Percentiles rank a stretch among this genome's conserved stretches.
These are phyloP conservation scores for Fraxinus paxiana DNA, from an alignment of 305 asterid genomes.

Conservation along the genomic window DNA sequence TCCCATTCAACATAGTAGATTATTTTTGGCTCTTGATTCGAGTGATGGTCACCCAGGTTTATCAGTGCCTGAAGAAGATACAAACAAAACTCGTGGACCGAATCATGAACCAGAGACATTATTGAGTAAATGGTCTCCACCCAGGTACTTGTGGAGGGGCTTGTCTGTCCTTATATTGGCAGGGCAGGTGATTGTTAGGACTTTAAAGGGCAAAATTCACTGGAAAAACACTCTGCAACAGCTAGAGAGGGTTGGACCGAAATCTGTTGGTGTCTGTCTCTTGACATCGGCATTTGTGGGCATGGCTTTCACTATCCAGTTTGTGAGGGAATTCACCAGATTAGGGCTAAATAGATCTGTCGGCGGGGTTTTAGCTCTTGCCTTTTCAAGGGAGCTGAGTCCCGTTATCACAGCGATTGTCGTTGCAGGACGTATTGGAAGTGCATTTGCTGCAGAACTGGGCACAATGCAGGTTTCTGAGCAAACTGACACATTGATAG, in stretches of 20 bases:
- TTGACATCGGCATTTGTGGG: constrained; percentile 89
- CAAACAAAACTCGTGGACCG: constrained; percentile 23
- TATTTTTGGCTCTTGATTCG: constrained; percentile 37
- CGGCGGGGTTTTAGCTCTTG: constrained; percentile 88
- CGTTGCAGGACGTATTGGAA: constrained; percentile 90
- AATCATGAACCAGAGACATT: constrained; percentile 36
- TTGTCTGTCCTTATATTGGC: constrained; percentile 59
- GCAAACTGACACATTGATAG: constrained; percentile 87
- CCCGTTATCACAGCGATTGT: constrained; percentile 89
- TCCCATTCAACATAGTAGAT: constrained; percentile 33
- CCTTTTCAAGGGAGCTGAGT: constrained; percentile 81
- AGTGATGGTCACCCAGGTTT: constrained; percentile 48
- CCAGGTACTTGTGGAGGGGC: constrained; percentile 89
- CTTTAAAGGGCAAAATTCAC: constrained; percentile 63
- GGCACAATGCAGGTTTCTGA: constrained; percentile 99
- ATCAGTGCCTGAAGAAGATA: constrained; percentile 42
- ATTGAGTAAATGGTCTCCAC: constrained; percentile 75
- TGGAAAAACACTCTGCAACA: constrained; percentile 85
- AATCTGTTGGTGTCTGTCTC: constrained; percentile 86
- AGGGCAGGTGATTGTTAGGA: constrained; percentile 66
- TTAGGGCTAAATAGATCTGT: constrained; percentile 79
- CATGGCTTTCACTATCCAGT: constrained; percentile 96
- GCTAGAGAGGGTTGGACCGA: constrained; percentile 82
- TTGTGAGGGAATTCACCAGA: constrained; percentile 85
- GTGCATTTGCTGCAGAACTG: constrained; percentile 92